Conservation (phyloP, 345 rosid genomes). For the Hibiscus mutabilis region DNA sequence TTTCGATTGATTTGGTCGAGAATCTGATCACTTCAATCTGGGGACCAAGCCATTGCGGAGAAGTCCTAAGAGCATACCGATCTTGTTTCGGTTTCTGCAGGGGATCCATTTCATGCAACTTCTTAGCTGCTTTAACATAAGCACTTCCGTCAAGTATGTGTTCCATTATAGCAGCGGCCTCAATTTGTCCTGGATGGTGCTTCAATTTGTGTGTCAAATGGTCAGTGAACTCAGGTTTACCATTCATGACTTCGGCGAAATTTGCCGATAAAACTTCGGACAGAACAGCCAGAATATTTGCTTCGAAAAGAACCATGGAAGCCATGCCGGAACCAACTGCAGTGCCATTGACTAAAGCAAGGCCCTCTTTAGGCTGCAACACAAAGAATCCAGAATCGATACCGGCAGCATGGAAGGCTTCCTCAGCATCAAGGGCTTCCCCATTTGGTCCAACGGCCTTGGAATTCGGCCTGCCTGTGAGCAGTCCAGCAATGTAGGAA, state of each 20-base stretch:
- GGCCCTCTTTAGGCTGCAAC: conserved; percentile 66
- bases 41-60: conserved; percentile 57
- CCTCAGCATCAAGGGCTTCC: conserved; percentile 37
- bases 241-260: conserved; percentile 48
- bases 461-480: conserved; percentile 56
- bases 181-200: conserved; percentile 58
- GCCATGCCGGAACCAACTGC: conserved; percentile 70
- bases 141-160: conserved; percentile 42
- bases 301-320: conserved; percentile 42
- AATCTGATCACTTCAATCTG: conserved; percentile 45
- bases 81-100: conserved; percentile 52
- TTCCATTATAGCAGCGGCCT: conserved; percentile 54
- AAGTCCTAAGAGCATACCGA: conserved; percentile 46
- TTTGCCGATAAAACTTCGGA: conserved; percentile 41
- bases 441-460: conserved; percentile 51
- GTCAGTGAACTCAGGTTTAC: conserved; percentile 48
- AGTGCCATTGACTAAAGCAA: conserved; percentile 62
- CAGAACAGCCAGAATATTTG: conserved; percentile 29
- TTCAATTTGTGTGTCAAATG: conserved; percentile 48
- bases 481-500: conserved; percentile 64
- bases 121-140: conserved; percentile 37
- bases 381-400: conserved; percentile 40
- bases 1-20: conserved; percentile 42
- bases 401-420: conserved; percentile 44
- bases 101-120: conserved; percentile 40